A percentile compares a stretch with the other conserved stretches of the same genome.
Conservation (phyloP, 352 stramenopile species). For the Blastocystis sp. region DNA sequence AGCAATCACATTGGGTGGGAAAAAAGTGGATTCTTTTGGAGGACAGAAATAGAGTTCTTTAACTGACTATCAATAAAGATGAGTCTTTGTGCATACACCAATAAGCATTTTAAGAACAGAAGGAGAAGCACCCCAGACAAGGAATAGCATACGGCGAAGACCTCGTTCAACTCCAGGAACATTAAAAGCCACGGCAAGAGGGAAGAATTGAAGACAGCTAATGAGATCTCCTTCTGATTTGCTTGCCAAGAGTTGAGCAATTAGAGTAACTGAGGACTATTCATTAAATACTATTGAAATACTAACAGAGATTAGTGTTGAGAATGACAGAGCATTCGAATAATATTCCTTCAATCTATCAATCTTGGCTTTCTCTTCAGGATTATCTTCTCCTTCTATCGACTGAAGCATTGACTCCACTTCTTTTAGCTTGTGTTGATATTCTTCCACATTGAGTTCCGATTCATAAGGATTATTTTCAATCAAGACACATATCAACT, state of each 20-base stretch:
- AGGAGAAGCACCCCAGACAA: conserved; percentile 10
- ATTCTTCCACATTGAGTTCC: conserved; percentile 76
- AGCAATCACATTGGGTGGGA: conserved; percentile 76
- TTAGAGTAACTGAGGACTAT: conserved; percentile 79
- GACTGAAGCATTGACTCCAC: conserved; percentile 69
- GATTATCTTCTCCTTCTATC: conserved; percentile 70
- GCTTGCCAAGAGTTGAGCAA: conserved; percentile 82
- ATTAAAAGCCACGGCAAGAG: conserved; percentile 83
- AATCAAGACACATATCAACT: conserved; percentile 81
- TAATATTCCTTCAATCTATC: conserved; percentile 84
- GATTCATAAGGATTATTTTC: conserved; percentile 90
- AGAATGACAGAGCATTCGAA: conserved; percentile 84
- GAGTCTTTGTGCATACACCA: neutral
- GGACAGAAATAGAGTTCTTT: conserved; percentile 21
- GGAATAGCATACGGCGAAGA: conserved; percentile 85
- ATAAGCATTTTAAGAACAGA: neutral
- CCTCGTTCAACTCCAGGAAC: conserved; percentile 84
- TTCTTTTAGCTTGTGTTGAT: conserved; percentile 71
- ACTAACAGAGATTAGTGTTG: conserved; percentile 77
- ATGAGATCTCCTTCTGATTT: conserved; percentile 84
- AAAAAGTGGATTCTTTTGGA: conserved; percentile 68
- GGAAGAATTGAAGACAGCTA: conserved; percentile 88
- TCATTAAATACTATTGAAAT: neutral
- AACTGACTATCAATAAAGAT: neutral
- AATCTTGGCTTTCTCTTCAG: conserved; percentile 78